Base-by-base conservation (phyloP, 179 eudicot genomes). In the Dionaea muscipula region DNA sequence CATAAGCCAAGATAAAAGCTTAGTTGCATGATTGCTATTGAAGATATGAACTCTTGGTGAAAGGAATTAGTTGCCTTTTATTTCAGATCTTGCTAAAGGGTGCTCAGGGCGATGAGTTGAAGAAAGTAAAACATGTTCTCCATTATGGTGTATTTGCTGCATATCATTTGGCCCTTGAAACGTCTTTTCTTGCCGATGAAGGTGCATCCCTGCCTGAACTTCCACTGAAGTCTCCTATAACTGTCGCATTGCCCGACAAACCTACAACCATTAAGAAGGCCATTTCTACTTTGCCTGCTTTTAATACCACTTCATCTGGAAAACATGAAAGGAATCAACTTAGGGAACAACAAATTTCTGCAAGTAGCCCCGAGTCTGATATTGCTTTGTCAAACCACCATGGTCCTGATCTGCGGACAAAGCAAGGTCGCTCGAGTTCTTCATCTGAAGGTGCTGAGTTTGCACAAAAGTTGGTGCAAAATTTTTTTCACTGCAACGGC, bases 51-150 rank as follows among this genome's bases (percentile, higher is more conserved):
- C 47, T 18, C 18, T 19, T 62, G 28, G 53, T 24, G 37, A 15
- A 27, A 19, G 11, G 37, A 33, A 18, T 13, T 26, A 52, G n/a
- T 20, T 55, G 16, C 49, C 23, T 36, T 53, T 39, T 33, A 27
- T 64, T 59, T 60, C 75, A 76, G 81, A 69, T 76, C 47, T 61
- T 76, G 75, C 81, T 76, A 37, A 76, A 64, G 74, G 81, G 81
- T 28, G 75, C 81, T 17, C 51, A 76, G 56, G 81, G 78, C 14
- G 81, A 76, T 47, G 78, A 76, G 57, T 56, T 76, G 61, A 76
- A 76, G 59, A 76, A 76, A 60, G 78, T 76, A 51, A 76, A 76
- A 46, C 75, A 67, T 64, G 81, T 76, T 43, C 55, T 73, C 57
- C 75, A 73, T 31, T 76, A 70, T 63, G 81, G 70, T 56, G 63